Base-by-base conservation (phyloP, 495 filamentous ascomycete species). In the Talaromyces ruber region DNA sequence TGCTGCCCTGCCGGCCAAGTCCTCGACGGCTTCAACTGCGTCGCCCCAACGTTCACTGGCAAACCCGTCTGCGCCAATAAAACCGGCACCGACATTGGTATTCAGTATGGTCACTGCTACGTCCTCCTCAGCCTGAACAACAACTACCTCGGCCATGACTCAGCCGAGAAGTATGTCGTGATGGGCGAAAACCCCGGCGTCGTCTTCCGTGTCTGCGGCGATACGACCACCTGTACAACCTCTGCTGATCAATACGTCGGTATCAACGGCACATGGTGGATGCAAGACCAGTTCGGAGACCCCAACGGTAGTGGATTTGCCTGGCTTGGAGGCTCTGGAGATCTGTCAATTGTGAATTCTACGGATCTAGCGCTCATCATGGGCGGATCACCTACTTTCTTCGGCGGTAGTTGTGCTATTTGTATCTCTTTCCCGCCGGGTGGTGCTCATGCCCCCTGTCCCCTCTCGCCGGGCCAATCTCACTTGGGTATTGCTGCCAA, bases 371-470 rank as follows among this genome's bases (percentile, higher is more conserved):
- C 59, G 11, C 43, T 60, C 14, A 18, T 34, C 3, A 32, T 60
- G 59, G 59, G 59, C 12, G 59, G 59, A 1, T 60, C 59, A 1
- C 22, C 59, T 11, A 60, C 59, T 51, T 60, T 7, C 28, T 60
- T 51, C n/a, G 39, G 59, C 28, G 39, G 59, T 34, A 60, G 25
- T 22, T 60, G 59, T 52, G 59, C 59, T n/a, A 60, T 60, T 52
- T 60, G 58, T 24, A 59, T 59, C 18, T 45, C 32, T 12, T 59
- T 59, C 58, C 59, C 59, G 6, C 59, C 59, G 2, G 59, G 59
- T 32, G 59, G 59, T 52, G 59, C 59, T 60, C 59, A 60, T 51
- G 59, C 59, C 24, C 59, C 59, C 52, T 60, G 59, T 26, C 59
- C 59, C 52, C 59, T 60, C n/a, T 7, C 43, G 6, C 59, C 59